These are phyloP conservation scores for Multifurca ochricompacta DNA, from an alignment of 768 basidiomycete genomes.

Conservation along the genomic window DNA sequence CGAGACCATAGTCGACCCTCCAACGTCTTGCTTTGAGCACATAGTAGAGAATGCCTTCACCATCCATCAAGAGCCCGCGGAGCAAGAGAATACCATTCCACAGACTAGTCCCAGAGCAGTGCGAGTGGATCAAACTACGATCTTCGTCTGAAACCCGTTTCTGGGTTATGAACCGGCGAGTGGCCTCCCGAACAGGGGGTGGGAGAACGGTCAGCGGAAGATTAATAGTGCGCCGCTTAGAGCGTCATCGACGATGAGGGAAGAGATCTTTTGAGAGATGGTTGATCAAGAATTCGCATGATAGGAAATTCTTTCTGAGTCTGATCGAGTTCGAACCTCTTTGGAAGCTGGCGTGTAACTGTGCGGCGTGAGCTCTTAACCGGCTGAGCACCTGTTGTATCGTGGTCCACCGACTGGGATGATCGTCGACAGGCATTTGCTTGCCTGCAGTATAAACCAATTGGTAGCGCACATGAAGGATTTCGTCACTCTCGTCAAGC, in stretches of 20 bases:
- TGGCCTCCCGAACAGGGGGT: neutral
- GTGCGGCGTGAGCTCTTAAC: slow-evolving; percentile 18
- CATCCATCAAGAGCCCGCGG: slow-evolving; percentile 36
- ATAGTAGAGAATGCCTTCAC: slow-evolving; percentile 32
- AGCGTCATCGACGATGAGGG: neutral
- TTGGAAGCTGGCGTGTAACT: neutral
- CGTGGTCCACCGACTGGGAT: slow-evolving; percentile 37
- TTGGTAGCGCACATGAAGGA: slow-evolving; percentile 40
- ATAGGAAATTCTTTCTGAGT: neutral
- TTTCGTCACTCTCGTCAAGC: slow-evolving; percentile 24
- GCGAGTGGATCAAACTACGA: neutral
- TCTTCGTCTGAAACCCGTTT: neutral
- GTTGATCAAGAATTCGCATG: neutral
- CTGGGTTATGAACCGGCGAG: neutral
- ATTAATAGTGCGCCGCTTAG: neutral
- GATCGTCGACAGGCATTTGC: slow-evolving; percentile 31
- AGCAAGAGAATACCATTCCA: slow-evolving; percentile 37
- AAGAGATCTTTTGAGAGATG: neutral
- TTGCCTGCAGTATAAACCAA: slow-evolving; percentile 39
- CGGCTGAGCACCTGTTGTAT: slow-evolving; percentile 34
- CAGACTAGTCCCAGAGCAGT: slow-evolving; percentile 4
- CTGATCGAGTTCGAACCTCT: neutral
- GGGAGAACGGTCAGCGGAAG: neutral
- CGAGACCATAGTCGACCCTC: slow-evolving; percentile 46
- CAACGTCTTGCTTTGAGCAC: slow-evolving; percentile 35